A percentile compares a stretch with the other conserved stretches of the same genome.
These are phyloP conservation scores for Hemerocallis citrina DNA, from an alignment of 106 monocot species.

Conservation along the genomic window DNA sequence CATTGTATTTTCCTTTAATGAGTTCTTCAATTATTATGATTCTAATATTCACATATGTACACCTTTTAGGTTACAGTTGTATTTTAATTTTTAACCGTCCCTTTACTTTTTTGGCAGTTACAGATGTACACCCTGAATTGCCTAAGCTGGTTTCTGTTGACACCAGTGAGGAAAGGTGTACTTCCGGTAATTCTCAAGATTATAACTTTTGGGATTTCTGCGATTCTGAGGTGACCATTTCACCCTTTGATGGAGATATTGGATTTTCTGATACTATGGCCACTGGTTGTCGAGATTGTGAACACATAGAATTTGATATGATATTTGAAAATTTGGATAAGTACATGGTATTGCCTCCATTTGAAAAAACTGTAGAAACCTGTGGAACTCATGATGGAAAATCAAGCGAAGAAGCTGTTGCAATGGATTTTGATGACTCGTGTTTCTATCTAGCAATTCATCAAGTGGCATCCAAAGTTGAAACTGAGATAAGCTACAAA, in stretches of 20 bases:
- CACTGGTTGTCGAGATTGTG: constrained; percentile 23
- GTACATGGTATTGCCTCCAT: constrained; percentile 41
- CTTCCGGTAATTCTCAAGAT: constrained; percentile 26
- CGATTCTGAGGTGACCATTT: constrained; percentile 28
- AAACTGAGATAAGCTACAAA: constrained; percentile 17
- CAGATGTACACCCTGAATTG: constrained; percentile 10
- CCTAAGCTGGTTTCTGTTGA: constrained; percentile 22
- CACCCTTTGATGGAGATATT: constrained; percentile 35
- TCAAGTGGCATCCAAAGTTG: constrained; percentile 32
- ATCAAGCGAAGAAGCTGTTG: constrained; percentile 14
- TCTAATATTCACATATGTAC: too few species aligned
- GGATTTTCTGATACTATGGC: constrained; percentile 30
- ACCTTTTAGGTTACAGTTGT: too few species aligned
- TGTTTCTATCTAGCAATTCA: constrained; percentile 38
- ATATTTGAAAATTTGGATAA: constrained; percentile 39
- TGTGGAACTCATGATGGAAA: constrained; percentile 13
- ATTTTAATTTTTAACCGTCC: too few species aligned
- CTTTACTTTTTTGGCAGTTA: not conserved
- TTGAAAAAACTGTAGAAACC: constrained; percentile 20
- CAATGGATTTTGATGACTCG: constrained; percentile 33
- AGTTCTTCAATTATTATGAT: too few species aligned
- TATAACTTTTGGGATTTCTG: constrained; percentile 36
- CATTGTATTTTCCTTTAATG: too few species aligned
- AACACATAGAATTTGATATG: constrained; percentile 22
- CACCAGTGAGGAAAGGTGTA: constrained; percentile 40